A percentile compares a stretch with the other conserved stretches of the same genome.
Evolutionary conservation across 305 asterid species (phyloP).

Genomic region (Fraxinus latifolia): DNA sequence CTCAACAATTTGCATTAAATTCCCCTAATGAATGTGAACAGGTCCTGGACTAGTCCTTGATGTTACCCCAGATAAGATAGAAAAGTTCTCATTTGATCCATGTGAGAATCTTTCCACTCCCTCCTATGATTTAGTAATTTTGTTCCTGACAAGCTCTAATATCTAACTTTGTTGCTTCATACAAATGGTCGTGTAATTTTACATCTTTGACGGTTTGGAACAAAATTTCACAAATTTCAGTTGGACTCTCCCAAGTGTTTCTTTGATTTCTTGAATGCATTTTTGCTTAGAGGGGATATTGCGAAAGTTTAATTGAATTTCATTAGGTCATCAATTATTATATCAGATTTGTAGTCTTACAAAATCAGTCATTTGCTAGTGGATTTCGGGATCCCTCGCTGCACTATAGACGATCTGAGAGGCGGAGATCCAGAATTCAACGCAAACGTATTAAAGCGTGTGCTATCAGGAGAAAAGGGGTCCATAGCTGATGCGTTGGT

Average conservation of each 20-base stretch:
- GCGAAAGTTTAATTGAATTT: neutral
- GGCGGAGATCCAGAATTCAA: conserved; percentile 52
- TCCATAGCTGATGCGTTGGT: conserved; percentile 59
- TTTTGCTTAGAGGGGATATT: neutral
- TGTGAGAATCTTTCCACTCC: conserved; percentile 34
- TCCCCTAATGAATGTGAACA: conserved; percentile 23
- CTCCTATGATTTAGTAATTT: neutral
- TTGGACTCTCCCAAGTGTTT: neutral
- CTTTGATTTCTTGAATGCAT: neutral
- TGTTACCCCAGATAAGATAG: conserved; percentile 47
- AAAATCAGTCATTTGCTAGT: conserved; percentile 28
- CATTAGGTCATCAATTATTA: neutral
- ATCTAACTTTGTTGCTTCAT: neutral
- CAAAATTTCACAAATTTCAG: neutral
- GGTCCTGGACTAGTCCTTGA: conserved; percentile 55
- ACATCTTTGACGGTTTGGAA: neutral
- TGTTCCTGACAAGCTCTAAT: neutral
- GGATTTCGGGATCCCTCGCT: conserved; percentile 54
- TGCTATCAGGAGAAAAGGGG: conserved; percentile 52
- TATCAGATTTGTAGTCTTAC: neutral
- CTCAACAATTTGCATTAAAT: neutral
- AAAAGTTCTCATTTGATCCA: conserved; percentile 49
- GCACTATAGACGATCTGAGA: conserved; percentile 40
- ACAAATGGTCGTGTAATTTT: neutral
- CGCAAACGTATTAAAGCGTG: conserved; percentile 39